Evolutionary conservation across 2,329 filamentous ascomycete species (phyloP).

Genomic region (Epichloe coenophiala): DNA sequence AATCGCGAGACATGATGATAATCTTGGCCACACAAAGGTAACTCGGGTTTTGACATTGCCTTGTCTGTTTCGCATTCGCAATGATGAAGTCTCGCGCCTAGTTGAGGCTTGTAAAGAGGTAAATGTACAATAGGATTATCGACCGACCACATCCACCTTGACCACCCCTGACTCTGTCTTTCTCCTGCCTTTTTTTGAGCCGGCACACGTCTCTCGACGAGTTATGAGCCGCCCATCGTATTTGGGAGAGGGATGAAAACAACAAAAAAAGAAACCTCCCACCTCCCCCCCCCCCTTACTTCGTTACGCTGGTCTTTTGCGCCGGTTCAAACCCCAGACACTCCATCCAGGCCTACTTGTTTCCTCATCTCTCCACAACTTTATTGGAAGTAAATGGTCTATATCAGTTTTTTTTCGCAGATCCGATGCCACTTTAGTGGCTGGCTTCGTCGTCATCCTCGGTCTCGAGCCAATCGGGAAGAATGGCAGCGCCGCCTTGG

Average conservation of each 20-base stretch:
- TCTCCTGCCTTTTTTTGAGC: background rate
- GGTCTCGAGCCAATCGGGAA: constrained; percentile 71
- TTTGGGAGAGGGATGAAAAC: background rate
- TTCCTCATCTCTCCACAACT: background rate
- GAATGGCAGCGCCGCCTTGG: constrained; percentile 41
- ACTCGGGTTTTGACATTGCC: background rate
- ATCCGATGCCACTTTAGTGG: constrained; percentile 28
- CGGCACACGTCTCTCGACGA: background rate
- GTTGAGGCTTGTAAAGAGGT: constrained; percentile 18
- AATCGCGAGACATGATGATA: too few relatives aligned
- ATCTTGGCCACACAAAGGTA: background rate
- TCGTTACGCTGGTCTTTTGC: background rate
- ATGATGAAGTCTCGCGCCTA: constrained; percentile 16
- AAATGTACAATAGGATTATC: constrained; percentile 26
- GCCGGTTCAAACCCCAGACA: background rate
- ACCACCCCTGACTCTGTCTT: background rate
- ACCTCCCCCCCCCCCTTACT: background rate
- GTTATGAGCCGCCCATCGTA: background rate
- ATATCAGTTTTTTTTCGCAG: background rate
- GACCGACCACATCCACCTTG: constrained; percentile 9
- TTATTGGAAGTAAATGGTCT: background rate
- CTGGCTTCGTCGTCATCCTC: constrained; percentile 44
- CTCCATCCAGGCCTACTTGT: background rate
- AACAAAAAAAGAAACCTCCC: background rate
- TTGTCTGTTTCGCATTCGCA: constrained; percentile 3